Evolutionary conservation across 352 stramenopile genomes (phyloP), one percentile per base, ranked within the genome.

Genomic region (Pythium scleroteichum): DNA sequence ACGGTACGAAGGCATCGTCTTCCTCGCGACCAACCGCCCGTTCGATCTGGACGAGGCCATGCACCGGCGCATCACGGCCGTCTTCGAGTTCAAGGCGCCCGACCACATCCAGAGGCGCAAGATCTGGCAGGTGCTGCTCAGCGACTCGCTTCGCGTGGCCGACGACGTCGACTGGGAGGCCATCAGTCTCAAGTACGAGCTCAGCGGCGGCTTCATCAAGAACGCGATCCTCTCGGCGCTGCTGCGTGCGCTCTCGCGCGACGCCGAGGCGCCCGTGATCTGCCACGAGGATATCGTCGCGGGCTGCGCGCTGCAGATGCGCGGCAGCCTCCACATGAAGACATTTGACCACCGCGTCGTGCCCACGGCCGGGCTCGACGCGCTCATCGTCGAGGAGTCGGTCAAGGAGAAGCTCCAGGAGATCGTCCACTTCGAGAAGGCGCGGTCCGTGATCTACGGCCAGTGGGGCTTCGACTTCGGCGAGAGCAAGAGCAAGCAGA

Each of bases 181-280:
- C 16, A 92, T 96, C 40, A 74, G 71, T 13, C 67, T 94, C 50
- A 93, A 95, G 64, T 96, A 95, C 63, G 85, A 96, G 41, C 77
- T 96, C 26, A 94, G 84, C 55, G 88, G 88, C 42, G 88, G 86
- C 3, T 96, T 96, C 66, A 96, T 96, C 72, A 95, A 96, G 73
- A 96, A 96, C 58, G 86, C 88, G 33, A 90, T 96, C 53, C 62
- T 95, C 13, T 92, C 85, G 33, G 83, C 86, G 45, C 72, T 95
- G 33, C 61, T 96, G 17, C 88, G 85, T 40, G 85, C 87, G 22
- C 90, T 94, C 44, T 81, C 78, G 14, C 73, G 85, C 20, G 62
- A 87, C 49, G 55, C 66, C 2, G 75, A 84, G 42, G 54, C 72
- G 0, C 83, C 82, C 0, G 80, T 92, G 38, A 88, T 96, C 53